Evolutionary conservation across 352 stramenopile species (phyloP).

Genomic region (Globisporangium camurandrum): DNA sequence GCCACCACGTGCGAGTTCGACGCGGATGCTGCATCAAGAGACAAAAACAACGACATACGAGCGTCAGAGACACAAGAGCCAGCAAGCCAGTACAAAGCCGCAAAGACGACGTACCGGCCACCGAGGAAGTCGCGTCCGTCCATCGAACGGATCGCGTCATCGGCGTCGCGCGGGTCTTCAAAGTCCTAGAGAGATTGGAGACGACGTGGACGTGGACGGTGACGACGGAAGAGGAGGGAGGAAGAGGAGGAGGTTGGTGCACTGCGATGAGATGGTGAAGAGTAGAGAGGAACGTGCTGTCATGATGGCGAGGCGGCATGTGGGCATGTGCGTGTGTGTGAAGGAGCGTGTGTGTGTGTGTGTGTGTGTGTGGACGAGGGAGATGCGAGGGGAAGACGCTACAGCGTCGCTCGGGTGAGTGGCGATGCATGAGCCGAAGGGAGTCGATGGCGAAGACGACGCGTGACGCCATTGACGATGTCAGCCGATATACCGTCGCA

Average conservation of each 20-base stretch:
- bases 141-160: slow-evolving; percentile 84
- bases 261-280: slow-evolving; percentile 17
- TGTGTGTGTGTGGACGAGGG: neutral
- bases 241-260: slow-evolving; percentile 33
- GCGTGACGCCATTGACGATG: neutral
- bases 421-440: too few relatives aligned
- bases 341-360: neutral
- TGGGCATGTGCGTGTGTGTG: neutral
- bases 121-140: slow-evolving; percentile 81
- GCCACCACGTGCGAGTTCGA: slow-evolving; percentile 73
- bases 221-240: slow-evolving; percentile 21
- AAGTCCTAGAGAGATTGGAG: slow-evolving; percentile 77
- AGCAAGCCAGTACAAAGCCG: neutral
- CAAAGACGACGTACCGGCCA: slow-evolving; percentile 40
- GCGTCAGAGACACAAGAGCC: neutral
- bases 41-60: neutral
- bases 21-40: slow-evolving; percentile 44
- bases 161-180: slow-evolving; percentile 82
- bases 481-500: neutral
- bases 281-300: slow-evolving; percentile 18
- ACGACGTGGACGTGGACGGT: slow-evolving; percentile 35
- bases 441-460: too few relatives aligned
- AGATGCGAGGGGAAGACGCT: neutral
- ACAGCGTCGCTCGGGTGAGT: too few relatives aligned
- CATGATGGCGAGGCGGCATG: neutral